These are phyloP conservation scores for Ganoderma lingzhi DNA, from an alignment of 1,284 basidiomycete species.

Conservation along the genomic window DNA sequence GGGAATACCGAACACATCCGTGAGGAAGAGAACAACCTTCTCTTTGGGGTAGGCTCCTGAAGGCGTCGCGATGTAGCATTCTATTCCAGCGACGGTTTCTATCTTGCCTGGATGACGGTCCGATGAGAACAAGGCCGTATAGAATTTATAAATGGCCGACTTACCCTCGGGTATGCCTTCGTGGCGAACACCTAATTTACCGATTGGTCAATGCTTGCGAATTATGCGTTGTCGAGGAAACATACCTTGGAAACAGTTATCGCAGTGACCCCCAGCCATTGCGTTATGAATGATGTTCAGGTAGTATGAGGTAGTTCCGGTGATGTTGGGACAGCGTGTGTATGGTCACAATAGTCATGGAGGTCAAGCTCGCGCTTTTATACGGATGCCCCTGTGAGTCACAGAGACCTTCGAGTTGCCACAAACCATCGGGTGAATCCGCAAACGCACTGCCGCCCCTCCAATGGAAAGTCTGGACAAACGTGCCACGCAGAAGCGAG, in stretches of 20 bases:
- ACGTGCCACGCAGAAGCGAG: neutral
- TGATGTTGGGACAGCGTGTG: neutral
- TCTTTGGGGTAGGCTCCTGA: slow-evolving; percentile 57
- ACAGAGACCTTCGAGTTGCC: neutral
- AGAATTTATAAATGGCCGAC: neutral
- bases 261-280: slow-evolving; percentile 50
- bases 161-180: slow-evolving; percentile 60
- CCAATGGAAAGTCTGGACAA: neutral
- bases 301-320: neutral
- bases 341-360: neutral
- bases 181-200: slow-evolving; percentile 56
- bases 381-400: neutral
- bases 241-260: slow-evolving; percentile 56
- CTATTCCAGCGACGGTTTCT: slow-evolving; percentile 55
- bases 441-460: neutral
- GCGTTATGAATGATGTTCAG: neutral
- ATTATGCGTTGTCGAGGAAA: neutral
- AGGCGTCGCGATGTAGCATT: slow-evolving; percentile 61
- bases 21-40: slow-evolving; percentile 63
- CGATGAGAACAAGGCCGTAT: neutral
- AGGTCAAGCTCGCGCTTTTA: neutral
- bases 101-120: slow-evolving; percentile 45
- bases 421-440: neutral
- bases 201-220: neutral
- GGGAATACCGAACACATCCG: slow-evolving; percentile 74